Base-by-base conservation (phyloP, 2,329 filamentous ascomycete genomes). In the Incumbomyces lentus region DNA sequence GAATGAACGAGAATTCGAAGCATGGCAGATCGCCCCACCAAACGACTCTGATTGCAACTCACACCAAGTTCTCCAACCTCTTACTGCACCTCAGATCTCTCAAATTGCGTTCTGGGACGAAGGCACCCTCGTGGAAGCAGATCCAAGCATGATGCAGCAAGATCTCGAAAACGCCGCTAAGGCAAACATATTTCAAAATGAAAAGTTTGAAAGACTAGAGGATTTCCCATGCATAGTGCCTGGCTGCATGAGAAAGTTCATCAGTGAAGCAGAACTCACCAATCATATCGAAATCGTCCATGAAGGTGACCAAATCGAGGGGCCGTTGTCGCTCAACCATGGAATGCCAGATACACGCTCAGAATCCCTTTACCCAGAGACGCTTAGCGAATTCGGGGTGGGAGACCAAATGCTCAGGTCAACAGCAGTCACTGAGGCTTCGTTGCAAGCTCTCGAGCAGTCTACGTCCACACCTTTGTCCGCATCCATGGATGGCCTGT, bases 251-350 rank as follows among this genome's bases (percentile, higher is more conserved):
- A 44, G 29, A 14, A 14, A 32, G 4, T 44, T 44, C 40, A 44
- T 44, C 40, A 44, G 35, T 17, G 14, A 44, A 18, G n/a, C 32
- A 11, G 40, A 44, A 31, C 40, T 44, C n/a, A 18, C 11, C 40
- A 44, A 44, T 44, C 40, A 44, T 35, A 35, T 44, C 10, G 40
- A 33, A 16, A 32, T 44, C 10, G n/a, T 35, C 30, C 40, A 44
- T 36, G 22, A n/a, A 7, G 8, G 13, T 29, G 38, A 29, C 30
- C 19, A 11, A 6, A 18, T 29, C 17, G 22, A 40, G 18, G 5
- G 11, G 11, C 16, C 22, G 4, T 26, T 26, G 38, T n/a, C 18
- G 29, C 13, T 13, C 19, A 7, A 40, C 18, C 19, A 29, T 40
- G 11, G 30, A 40, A 29, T 26, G 18, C 12, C 38, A 3, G 16